Evolutionary conservation across 2,329 filamentous ascomycete genomes (phyloP).

Genomic region (Chalaropsis ovoidea): DNA sequence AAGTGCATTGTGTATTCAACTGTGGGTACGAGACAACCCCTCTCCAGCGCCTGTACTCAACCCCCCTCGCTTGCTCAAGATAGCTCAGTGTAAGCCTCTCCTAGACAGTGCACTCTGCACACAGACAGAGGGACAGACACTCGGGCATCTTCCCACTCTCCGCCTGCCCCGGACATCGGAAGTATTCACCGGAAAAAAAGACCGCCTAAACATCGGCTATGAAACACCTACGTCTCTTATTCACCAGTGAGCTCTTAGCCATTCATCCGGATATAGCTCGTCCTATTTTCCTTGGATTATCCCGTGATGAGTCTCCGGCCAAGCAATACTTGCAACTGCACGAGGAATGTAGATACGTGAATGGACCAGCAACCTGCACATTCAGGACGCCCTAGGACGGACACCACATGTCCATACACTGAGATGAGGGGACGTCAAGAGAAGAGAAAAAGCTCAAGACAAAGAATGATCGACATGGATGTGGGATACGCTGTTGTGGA

Average conservation of each 20-base stretch:
- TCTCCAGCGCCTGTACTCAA: no score
- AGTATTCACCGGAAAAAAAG: background rate
- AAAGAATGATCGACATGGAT: constrained; percentile 16
- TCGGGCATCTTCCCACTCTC: background rate
- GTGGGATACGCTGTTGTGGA: background rate
- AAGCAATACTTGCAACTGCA: background rate
- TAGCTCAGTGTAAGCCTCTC: background rate
- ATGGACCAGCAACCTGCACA: no score
- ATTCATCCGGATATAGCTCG: background rate
- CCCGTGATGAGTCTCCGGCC: background rate
- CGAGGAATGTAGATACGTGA: background rate
- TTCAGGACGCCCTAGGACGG: background rate
- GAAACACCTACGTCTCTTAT: background rate
- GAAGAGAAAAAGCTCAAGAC: background rate
- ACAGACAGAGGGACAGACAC: background rate
- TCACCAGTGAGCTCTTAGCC: background rate
- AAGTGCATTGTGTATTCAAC: no score
- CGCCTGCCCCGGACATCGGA: background rate
- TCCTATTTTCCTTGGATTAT: background rate
- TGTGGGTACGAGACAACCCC: background rate
- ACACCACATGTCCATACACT: background rate
- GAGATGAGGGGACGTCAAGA: background rate
- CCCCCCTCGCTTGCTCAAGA: background rate
- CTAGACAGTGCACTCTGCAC: background rate
- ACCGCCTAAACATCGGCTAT: background rate